Conservation (phyloP, 148 eudicot genomes). For the Drosera capensis region DNA sequence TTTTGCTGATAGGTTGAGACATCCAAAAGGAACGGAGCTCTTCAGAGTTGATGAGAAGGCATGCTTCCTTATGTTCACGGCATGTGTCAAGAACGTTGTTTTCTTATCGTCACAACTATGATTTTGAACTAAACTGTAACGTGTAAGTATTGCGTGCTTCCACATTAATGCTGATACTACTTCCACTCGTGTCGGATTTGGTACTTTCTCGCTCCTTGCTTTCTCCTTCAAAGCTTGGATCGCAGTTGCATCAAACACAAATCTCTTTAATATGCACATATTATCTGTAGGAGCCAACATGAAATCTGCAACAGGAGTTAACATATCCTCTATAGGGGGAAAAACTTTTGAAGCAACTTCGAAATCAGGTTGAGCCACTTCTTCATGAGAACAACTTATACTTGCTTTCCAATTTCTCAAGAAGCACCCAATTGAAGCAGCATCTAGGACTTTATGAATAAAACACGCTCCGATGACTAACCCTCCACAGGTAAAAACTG, state of each 20-base stretch:
- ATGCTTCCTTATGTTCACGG: not conserved
- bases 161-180: constrained; percentile 38
- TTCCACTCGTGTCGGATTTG: constrained; percentile 30
- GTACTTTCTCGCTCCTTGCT: constrained; percentile 6
- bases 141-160: constrained; percentile 26
- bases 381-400: not conserved
- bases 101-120: not conserved
- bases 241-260: not conserved
- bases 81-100: not conserved
- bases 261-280: not conserved
- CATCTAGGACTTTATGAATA: constrained; percentile 44
- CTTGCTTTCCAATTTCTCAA: constrained; percentile 26
- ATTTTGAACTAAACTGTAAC: not conserved
- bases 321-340: not conserved
- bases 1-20: not conserved
- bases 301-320: too few species aligned
- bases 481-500: constrained; percentile 39
- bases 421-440: constrained; percentile 27
- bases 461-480: constrained; percentile 36
- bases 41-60: not conserved
- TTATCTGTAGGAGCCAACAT: not conserved
- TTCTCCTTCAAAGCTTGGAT: constrained; percentile 20
- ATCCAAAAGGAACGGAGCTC: not conserved
- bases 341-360: not conserved
- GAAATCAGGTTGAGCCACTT: not conserved